Conservation (phyloP, 2,329 filamentous ascomycete genomes). For the Aspergillus pseudoglaucus region DNA sequence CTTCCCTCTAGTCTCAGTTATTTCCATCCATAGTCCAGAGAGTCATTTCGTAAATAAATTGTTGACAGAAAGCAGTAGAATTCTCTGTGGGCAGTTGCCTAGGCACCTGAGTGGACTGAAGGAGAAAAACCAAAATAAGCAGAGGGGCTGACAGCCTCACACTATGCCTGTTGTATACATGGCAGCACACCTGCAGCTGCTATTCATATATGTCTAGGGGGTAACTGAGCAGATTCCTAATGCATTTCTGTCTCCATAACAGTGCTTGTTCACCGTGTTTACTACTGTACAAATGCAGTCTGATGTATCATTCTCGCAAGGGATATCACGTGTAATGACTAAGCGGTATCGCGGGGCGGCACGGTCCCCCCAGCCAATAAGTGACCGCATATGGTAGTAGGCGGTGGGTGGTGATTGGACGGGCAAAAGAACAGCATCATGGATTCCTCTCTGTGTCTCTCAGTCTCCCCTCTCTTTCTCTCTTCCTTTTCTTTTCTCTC, state of each 20-base stretch:
- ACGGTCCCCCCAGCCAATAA: constrained; percentile 4
- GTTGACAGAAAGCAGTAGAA: neutral
- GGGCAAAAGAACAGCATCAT: constrained; percentile 7
- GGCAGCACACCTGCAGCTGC: too few species aligned
- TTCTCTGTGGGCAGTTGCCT: constrained; percentile 19
- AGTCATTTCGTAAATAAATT: too few species aligned
- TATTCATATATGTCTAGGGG: too few species aligned
- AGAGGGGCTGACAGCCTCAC: constrained; percentile 8
- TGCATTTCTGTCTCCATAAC: too few species aligned
- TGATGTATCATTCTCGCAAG: neutral
- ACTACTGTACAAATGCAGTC: neutral
- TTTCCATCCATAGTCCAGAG: too few species aligned
- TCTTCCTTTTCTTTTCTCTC: constrained; percentile 9
- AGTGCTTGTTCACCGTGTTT: too few species aligned
- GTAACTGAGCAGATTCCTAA: too few species aligned
- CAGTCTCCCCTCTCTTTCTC: constrained; percentile 6
- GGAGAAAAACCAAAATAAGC: constrained; percentile 34
- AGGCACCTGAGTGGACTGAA: constrained; percentile 23
- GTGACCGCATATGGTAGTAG: too few species aligned
- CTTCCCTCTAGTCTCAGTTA: too few species aligned
- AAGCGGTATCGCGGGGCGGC: neutral
- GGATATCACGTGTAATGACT: constrained; percentile 5
- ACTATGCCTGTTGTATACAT: too few species aligned
- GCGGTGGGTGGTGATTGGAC: constrained; percentile 5
- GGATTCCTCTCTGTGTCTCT: neutral